Conservation (phyloP, 1,139 yeast genomes). For the Pichia sp. region DNA sequence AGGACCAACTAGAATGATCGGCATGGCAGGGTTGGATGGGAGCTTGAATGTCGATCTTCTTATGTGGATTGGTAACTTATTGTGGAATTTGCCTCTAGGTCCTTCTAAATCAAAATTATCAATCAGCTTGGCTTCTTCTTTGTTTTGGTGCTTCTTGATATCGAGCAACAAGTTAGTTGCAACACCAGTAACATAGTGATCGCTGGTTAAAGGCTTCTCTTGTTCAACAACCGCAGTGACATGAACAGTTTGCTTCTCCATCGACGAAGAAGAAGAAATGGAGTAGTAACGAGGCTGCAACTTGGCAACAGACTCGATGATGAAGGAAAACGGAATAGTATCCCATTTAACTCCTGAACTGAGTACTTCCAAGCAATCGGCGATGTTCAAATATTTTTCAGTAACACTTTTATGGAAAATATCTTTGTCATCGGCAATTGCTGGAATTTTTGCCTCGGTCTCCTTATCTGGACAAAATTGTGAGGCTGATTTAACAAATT, state of each 20-base stretch:
- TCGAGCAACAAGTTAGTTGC: conserved; percentile 83
- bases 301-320: conserved; percentile 75
- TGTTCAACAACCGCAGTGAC: conserved; percentile 91
- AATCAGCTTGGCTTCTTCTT: conserved; percentile 40
- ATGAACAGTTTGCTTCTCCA: conserved; percentile 70
- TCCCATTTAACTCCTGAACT: conserved; percentile 67
- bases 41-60: conserved; percentile 93
- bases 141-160: conserved; percentile 61
- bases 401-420: conserved; percentile 64
- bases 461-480: conserved; percentile 75
- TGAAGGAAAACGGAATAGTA: conserved; percentile 75
- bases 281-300: conserved; percentile 95
- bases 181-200: conserved; percentile 69
- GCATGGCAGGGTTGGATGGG: conserved; percentile 81
- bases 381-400: conserved; percentile 58
- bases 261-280: conserved; percentile 82
- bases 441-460: conserved; percentile 47
- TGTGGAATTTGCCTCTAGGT: conserved; percentile 60
- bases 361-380: conserved; percentile 64
- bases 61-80: conserved; percentile 81
- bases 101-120: conserved; percentile 72
- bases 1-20: conserved; percentile 92
- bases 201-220: conserved; percentile 38
- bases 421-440: conserved; percentile 64
- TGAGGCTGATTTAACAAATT: conserved; percentile 68